Evolutionary conservation across 768 basidiomycete species (phyloP), one percentile per base, ranked within the genome.

Genomic region (Auricularia auricula-judae): DNA sequence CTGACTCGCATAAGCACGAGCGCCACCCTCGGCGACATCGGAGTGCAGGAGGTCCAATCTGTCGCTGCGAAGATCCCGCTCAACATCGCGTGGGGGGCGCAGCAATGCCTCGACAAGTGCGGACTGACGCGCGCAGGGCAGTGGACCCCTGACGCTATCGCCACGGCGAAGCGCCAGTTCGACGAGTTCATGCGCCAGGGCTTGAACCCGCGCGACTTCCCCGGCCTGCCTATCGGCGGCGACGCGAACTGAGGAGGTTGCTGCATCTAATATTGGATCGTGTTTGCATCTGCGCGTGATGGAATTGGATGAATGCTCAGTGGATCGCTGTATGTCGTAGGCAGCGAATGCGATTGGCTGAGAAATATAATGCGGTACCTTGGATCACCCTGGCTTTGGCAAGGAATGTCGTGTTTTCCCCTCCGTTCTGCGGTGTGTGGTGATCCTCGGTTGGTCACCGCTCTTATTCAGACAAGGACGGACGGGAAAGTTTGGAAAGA

Each of bases 51-150:
- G 33, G 68, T 74, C 58, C 69, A 65, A 7, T 67, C 66, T 29
- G 62, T 74, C 35, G 70, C 70, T 47, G 36, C 63, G 3, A 59
- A 71, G 72, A 72, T 74, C 66, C 73, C 73, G 35, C 71, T 73
- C 66, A 72, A 72, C 70, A 62, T 74, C 58, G 71, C 71, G 11
- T 67, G 71, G 67, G 73, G 73, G 21, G 63, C 65, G n/a, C 67
- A 70, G 35, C 68, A 69, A 62, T 74, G 73, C 61, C 65, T 74
- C 10, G 63, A 69, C 64, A 69, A 67, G 54, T 73, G 71, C 66
- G 69, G 69, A 34, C 65, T 74, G 65, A 68, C 60, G 36, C 67
- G 69, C 64, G 66, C 65, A 53, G 29, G 16, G 8, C 72, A 74
- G 67, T 68, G 68, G n/a, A 70, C 68, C 12, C 63, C 64, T 21